phyloP scores from a whole-genome alignment of 768 basidiomycete species.

The Auriculariales sp. region DNA sequence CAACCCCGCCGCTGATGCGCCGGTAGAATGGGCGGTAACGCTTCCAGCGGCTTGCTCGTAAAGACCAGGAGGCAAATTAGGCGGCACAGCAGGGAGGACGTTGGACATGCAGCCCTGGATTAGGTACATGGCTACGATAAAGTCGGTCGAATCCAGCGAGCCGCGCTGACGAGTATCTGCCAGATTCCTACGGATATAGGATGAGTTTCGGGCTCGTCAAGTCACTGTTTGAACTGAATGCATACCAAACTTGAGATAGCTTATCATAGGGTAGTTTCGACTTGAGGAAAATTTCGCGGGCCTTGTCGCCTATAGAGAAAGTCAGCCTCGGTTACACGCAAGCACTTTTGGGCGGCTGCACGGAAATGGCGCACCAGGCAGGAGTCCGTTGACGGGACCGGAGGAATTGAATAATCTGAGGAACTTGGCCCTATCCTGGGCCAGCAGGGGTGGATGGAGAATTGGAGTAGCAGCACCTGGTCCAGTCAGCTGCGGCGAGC shows the following conservation, averaged over 20 bases:
- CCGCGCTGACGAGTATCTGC: conserved; percentile 94
- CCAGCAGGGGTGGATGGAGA: conserved; percentile 48
- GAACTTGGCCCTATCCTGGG: conserved; percentile 78
- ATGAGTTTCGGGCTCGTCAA: not conserved
- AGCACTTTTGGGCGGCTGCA: not conserved
- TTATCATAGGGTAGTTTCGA: conserved; percentile 77
- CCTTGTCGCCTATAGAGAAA: conserved; percentile 54
- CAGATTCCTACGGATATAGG: conserved; percentile 46
- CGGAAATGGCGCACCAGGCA: conserved; percentile 43
- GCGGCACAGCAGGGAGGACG: conserved; percentile 55
- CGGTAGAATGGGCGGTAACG: conserved; percentile 41
- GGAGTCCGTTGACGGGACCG: conserved; percentile 59
- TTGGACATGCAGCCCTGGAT: conserved; percentile 87
- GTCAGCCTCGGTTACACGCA: not conserved
- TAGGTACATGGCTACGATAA: conserved; percentile 91
- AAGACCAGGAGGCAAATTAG: conserved; percentile 61
- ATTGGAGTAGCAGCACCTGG: conserved; percentile 23
- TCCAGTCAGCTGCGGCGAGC: conserved; percentile 27
- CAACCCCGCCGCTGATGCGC: conserved; percentile 14
- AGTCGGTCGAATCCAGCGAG: conserved; percentile 76
- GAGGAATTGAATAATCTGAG: conserved; percentile 57
- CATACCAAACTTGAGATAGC: conserved; percentile 85
- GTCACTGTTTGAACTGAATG: conserved; percentile 1
- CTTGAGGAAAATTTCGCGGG: conserved; percentile 81
- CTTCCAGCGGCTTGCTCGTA: conserved; percentile 59